Evolutionary conservation across 2,329 filamentous ascomycete genomes (phyloP).

Genomic region (Aspergillus sp.): DNA sequence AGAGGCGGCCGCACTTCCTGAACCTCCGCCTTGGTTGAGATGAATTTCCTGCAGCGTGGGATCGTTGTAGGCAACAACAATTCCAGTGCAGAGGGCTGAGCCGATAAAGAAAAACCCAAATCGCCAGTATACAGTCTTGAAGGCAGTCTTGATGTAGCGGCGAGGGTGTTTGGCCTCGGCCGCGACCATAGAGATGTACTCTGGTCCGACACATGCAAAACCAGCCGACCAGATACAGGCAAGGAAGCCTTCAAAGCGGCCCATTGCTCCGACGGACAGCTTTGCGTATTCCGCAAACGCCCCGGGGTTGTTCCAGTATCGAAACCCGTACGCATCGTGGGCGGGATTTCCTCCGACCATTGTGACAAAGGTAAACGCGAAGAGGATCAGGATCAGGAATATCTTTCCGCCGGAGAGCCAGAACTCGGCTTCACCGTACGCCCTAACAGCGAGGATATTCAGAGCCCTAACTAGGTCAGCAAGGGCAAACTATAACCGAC

Average conservation of each 20-base stretch:
- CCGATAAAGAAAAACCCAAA: conserved; percentile 71
- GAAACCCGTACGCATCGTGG: conserved; percentile 67
- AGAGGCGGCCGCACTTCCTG: conserved; percentile 53
- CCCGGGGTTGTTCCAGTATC: conserved; percentile 48
- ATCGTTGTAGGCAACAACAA: conserved; percentile 67
- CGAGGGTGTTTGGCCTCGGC: conserved; percentile 68
- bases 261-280: conserved; percentile 59
- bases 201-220: conserved; percentile 62
- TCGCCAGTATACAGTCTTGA: conserved; percentile 73
- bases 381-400: conserved; percentile 64
- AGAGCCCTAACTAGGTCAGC: conserved; percentile 1
- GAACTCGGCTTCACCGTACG: conserved; percentile 18
- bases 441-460: conserved; percentile 13
- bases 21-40: conserved; percentile 28
- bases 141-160: conserved; percentile 66
- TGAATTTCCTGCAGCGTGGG: conserved; percentile 28
- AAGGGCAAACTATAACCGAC: background rate
- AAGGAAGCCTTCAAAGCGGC: conserved; percentile 53
- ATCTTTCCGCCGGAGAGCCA: conserved; percentile 50
- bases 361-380: conserved; percentile 72
- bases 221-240: conserved; percentile 69
- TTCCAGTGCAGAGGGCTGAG: conserved; percentile 66
- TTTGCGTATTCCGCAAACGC: conserved; percentile 41
- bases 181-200: conserved; percentile 60
- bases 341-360: conserved; percentile 76